Conservation (phyloP, 306 rosid genomes). For the Corylus americana region DNA sequence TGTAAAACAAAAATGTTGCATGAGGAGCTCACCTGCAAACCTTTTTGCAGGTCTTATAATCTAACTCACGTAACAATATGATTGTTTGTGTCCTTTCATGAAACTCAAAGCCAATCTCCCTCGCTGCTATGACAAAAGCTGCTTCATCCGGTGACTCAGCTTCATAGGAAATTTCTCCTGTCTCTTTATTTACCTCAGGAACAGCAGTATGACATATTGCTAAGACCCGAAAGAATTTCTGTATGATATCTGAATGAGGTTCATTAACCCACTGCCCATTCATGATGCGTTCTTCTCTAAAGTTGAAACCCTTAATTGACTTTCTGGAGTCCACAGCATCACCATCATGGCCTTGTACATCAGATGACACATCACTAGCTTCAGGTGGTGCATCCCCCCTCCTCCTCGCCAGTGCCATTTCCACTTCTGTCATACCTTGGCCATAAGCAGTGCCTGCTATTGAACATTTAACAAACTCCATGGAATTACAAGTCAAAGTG, state of each 20-base stretch:
- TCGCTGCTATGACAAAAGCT: constrained; percentile 89
- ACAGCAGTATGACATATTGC: constrained; percentile 85
- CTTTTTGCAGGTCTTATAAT: constrained; percentile 53
- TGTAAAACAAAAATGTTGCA: constrained; percentile 24
- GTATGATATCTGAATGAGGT: constrained; percentile 58
- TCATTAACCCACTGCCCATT: constrained; percentile 74
- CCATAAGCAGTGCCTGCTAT: constrained; percentile 77
- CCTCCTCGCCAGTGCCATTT: constrained; percentile 58
- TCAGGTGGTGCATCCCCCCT: constrained; percentile 28
- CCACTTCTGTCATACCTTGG: constrained; percentile 78
- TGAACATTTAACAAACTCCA: constrained; percentile 91
- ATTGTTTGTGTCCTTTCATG: constrained; percentile 60
- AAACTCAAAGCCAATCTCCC: constrained; percentile 86
- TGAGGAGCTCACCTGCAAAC: constrained; percentile 74
- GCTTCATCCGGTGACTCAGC: constrained; percentile 97
- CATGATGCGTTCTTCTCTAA: constrained; percentile 70
- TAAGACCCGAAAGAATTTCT: constrained; percentile 67
- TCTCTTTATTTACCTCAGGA: constrained; percentile 50
- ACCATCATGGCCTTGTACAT: constrained; percentile 20
- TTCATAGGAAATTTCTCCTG: constrained; percentile 66
- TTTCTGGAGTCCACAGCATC: constrained; percentile 30
- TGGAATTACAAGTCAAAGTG: constrained; percentile 88
- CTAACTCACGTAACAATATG: constrained; percentile 63
- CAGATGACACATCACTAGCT: constrained; percentile 35
- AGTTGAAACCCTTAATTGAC: constrained; percentile 73